Conservation (phyloP, 2,329 filamentous ascomycete genomes). For the Talaromyces sp. region DNA sequence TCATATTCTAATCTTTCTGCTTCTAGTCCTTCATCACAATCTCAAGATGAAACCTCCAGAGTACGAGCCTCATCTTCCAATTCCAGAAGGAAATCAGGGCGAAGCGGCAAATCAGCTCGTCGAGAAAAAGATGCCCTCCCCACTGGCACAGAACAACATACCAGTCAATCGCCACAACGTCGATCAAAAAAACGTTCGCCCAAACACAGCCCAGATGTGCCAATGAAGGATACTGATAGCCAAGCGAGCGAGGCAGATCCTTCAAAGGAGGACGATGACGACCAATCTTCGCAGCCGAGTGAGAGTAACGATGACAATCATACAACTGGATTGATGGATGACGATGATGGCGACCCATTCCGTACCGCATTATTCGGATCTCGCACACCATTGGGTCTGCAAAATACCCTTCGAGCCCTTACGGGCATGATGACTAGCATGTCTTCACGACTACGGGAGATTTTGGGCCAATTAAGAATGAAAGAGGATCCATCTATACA, state of each 20-base stretch:
- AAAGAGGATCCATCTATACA: constrained; percentile 85
- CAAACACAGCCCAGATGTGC: constrained; percentile 61
- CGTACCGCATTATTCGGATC: constrained; percentile 61
- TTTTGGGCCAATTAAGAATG: constrained; percentile 70
- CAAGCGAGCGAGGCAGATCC: constrained; percentile 40
- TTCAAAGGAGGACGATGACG: constrained; percentile 41
- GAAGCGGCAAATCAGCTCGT: constrained; percentile 64
- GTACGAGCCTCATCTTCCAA: constrained; percentile 56
- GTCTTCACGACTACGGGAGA: constrained; percentile 72
- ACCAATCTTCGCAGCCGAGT: constrained; percentile 57
- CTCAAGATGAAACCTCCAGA: constrained; percentile 61
- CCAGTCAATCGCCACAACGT: constrained; percentile 35
- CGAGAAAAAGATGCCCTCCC: constrained; percentile 28
- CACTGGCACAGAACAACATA: constrained; percentile 31
- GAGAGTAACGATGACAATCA: constrained; percentile 65
- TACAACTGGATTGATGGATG: constrained; percentile 48
- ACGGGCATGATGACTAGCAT: constrained; percentile 90
- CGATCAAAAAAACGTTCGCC: constrained; percentile 54
- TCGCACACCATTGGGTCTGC: constrained; percentile 64
- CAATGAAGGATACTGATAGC: constrained; percentile 68
- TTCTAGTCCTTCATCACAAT: constrained; percentile 60
- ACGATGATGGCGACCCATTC: constrained; percentile 61
- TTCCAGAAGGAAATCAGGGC: constrained; percentile 69
- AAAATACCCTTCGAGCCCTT: constrained; percentile 77
- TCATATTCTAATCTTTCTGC: constrained; percentile 20